Evolutionary conservation across 2,329 filamentous ascomycete genomes (phyloP).

Genomic region (Atkinsonella texensis): DNA sequence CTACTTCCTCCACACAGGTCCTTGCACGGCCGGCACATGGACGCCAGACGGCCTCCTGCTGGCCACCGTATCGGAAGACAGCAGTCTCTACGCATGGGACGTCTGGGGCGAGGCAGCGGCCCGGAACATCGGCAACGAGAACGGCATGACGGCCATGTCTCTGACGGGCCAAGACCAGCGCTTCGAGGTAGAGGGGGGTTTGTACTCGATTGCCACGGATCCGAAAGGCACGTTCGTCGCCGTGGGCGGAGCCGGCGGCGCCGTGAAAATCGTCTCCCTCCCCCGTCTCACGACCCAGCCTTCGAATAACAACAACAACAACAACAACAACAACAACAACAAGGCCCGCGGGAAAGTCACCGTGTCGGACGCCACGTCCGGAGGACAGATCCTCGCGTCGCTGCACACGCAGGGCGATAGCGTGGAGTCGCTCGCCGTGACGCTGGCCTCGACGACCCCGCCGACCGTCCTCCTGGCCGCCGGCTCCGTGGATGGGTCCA

Average conservation of each 20-base stretch:
- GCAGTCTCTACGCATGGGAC: conserved; percentile 84
- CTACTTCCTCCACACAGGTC: conserved; percentile 79
- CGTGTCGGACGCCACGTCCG: conserved; percentile 24
- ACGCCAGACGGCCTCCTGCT: conserved; percentile 76
- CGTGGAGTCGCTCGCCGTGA: conserved; percentile 65
- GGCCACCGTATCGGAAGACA: conserved; percentile 80
- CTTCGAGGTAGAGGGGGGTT: conserved; percentile 80
- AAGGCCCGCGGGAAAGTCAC: conserved; percentile 17
- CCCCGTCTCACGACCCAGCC: conserved; percentile 44
- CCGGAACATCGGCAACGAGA: conserved; percentile 35
- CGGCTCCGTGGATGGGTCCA: conserved; percentile 61
- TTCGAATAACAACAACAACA: too few species aligned
- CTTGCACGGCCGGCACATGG: conserved; percentile 87
- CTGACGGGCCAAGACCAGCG: conserved; percentile 75
- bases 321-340: too few species aligned
- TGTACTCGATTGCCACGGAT: conserved; percentile 79
- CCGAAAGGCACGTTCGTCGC: conserved; percentile 70
- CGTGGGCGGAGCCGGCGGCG: conserved; percentile 76
- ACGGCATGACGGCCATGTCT: conserved; percentile 56
- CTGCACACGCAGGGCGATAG: conserved; percentile 65
- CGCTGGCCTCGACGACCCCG: conserved; percentile 23
- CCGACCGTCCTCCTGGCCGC: conserved; percentile 48
- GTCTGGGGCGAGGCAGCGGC: conserved; percentile 69
- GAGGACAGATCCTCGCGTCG: conserved; percentile 61
- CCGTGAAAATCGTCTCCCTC: conserved; percentile 74